These are phyloP conservation scores for Melampsora americana DNA, from an alignment of 1,284 basidiomycete genomes.

Conservation along the genomic window DNA sequence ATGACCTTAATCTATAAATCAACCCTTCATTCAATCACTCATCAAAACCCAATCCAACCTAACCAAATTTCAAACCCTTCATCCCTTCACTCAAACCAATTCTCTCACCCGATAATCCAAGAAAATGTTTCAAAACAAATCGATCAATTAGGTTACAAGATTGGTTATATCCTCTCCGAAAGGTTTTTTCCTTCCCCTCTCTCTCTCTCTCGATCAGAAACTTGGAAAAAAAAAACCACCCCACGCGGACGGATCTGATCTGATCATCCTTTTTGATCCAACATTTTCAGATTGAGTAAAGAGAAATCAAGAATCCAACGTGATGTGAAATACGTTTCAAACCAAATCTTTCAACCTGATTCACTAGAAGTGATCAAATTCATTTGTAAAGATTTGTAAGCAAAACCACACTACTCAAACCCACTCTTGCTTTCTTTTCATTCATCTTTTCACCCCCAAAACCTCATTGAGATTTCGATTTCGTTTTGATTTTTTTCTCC, in stretches of 20 bases:
- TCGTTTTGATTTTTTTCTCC: not conserved
- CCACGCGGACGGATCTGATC: no score
- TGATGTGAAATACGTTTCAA: constrained; percentile 2
- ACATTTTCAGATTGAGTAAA: constrained; percentile 13
- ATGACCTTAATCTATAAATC: constrained; percentile 27
- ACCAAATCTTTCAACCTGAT: constrained; percentile 4
- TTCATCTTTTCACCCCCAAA: not conserved
- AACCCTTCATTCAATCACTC: constrained; percentile 31
- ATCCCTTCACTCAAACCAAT: no score
- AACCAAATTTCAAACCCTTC: constrained; percentile 11
- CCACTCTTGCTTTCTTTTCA: no score
- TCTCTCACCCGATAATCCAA: constrained; percentile 6
- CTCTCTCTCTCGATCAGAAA: not conserved
- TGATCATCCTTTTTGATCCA: not conserved
- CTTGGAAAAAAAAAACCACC: not conserved
- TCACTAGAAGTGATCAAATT: constrained; percentile 43
- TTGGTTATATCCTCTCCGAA: constrained; percentile 42
- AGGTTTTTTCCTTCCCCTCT: constrained; percentile 8
- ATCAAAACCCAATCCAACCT: constrained; percentile 9
- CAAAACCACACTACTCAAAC: no score
- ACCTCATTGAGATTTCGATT: no score
- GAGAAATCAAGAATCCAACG: constrained; percentile 24
- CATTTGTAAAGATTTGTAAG: constrained; percentile 44
- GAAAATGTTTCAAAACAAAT: constrained; percentile 24
- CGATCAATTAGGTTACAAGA: constrained; percentile 41